Base-by-base conservation (phyloP, 148 eudicot genomes). In the Amaranthus cruentus region DNA sequence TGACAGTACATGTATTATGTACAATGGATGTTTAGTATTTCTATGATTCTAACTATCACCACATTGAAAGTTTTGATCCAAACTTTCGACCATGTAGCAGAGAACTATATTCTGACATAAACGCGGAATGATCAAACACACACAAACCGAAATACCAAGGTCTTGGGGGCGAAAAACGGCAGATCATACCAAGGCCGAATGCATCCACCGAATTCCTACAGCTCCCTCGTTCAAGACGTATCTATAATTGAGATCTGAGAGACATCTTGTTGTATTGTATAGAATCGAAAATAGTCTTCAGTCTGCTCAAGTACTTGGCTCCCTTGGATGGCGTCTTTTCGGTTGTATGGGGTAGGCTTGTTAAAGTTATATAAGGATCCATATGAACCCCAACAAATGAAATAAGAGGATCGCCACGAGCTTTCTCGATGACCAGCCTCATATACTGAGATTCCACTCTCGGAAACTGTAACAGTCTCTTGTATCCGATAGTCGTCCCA, bases 401-500 rank as follows among this genome's bases (percentile, higher is more conserved):
- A 53, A 91, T 72, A 60, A 91, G 80, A 0, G 97, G 95, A 50
- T 89, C 88, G 10, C 87, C 90, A 44, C 89, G 82, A 68, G 92
- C 71, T 78, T 61, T 62, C 71, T 81, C 84, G 11, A 91, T 80
- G 47, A 88, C 87, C 44, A 91, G 64, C 80, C 95, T 85, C 79
- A 91, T 66, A 57, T 52, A 66, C 67, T 44, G 74, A 10, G 86
- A 63, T 66, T 82, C 77, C n/a, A 84, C 89, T 53, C 21, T 60
- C 0, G 81, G 79, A 82, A 91, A 89, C 56, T 11, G 78, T 44
- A 89, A 50, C 6, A 91, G 81, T 74, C 97, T 87, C 74, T 78
- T 82, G 52, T 91, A 83, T 50, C 97, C 97, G 50, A 91, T 90
- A 1, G 97, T 91, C 1, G 95, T 89, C 44, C 90, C 95, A 15